Evolutionary conservation across 306 rosid genomes (phyloP), one percentile per base, ranked within the genome.

Genomic region (Benincasa hispida): DNA sequence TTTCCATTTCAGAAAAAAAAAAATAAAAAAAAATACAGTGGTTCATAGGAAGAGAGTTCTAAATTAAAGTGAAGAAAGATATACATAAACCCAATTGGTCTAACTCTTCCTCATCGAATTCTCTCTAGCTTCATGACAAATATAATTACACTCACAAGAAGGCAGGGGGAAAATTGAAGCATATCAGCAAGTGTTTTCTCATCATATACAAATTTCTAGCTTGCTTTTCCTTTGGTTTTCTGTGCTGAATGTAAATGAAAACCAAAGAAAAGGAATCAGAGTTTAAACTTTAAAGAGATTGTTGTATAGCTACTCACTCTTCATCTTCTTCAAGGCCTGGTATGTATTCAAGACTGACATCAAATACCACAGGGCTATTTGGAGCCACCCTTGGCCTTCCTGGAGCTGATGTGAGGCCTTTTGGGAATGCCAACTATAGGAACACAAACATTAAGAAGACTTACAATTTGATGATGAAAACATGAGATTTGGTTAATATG

Each of bases 371-470:
- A 15, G 98, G 96, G 86, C 98, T 93, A 56, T 72, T 91, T 56
- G 98, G 89, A 84, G 97, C 88, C 84, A 93, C 98, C 85, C 98
- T 90, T 82, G 97, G 98, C 85, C 98, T 90, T 79, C 98, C 98
- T 65, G 98, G 98, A 75, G 98, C 97, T 76, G 98, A 91, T 58
- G 45, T 87, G 27, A 93, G 97, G 57, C 97, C 97, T 80, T 93
- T 91, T 37, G 98, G 98, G 82, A 93, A 93, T 58, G 98, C 97
- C 94, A 93, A 80, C 98, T 93, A 82, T 79, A 66, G 28, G 32
- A 39, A 79, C 60, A 84, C 76, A 65, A 61, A 35, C 18, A 58
- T 35, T 0, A 27, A 58, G 3, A 76, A 11, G 15, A 76, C 12
- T 19, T n/a, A 14, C 12, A 57, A 54, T 18, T 24, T 32, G 69